These are phyloP conservation scores for Umbelopsis sp. DNA, from an alignment of 192 early-diverging fungal species.

Conservation along the genomic window DNA sequence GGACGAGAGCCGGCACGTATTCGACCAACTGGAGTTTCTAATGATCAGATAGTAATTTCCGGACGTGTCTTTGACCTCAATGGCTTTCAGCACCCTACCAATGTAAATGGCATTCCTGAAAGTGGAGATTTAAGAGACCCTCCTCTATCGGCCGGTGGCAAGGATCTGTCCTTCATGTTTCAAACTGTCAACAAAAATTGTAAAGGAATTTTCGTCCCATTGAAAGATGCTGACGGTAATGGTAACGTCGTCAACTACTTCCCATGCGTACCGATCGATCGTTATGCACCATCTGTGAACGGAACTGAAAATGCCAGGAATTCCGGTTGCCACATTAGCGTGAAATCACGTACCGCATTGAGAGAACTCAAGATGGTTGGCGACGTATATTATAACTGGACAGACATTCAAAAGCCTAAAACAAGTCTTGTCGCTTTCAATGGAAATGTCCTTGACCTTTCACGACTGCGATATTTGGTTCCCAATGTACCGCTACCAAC, in stretches of 20 bases:
- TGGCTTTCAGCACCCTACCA: constrained; percentile 53
- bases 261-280: constrained; percentile 63
- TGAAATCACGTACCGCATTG: constrained; percentile 45
- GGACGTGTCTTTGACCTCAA: constrained; percentile 67
- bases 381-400: constrained; percentile 69
- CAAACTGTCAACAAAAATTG: constrained; percentile 73
- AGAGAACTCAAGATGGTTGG: constrained; percentile 53
- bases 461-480: constrained; percentile 59
- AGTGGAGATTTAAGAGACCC: constrained; percentile 56
- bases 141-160: constrained; percentile 61
- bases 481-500: constrained; percentile 52
- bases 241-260: constrained; percentile 61
- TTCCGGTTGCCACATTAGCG: constrained; percentile 60
- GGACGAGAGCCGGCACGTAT: constrained; percentile 48
- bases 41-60: constrained; percentile 58
- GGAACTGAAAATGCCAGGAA: constrained; percentile 55
- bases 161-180: constrained; percentile 77
- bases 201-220: constrained; percentile 54
- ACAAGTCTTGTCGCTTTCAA: constrained; percentile 73
- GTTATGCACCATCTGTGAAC: constrained; percentile 46
- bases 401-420: constrained; percentile 52
- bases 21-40: constrained; percentile 48
- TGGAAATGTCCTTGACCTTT: constrained; percentile 73
- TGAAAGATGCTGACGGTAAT: constrained; percentile 31
- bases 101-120: constrained; percentile 34